These are phyloP conservation scores for Amanita phalloides DNA, from an alignment of 768 basidiomycete genomes.

Conservation along the genomic window DNA sequence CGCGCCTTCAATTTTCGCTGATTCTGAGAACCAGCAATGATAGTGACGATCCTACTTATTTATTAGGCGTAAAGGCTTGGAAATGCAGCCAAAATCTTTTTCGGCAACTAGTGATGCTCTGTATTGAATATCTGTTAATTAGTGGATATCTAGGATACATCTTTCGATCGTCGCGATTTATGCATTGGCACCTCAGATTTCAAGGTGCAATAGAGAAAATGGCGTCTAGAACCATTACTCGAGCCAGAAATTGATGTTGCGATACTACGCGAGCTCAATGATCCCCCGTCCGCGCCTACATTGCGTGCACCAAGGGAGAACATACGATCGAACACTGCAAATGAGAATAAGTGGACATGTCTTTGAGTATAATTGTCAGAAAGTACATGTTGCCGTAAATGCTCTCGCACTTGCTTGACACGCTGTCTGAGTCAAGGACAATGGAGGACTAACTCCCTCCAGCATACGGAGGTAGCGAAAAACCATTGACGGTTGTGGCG, in stretches of 20 bases:
- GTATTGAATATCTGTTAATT: background rate
- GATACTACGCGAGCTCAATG: constrained; percentile 51
- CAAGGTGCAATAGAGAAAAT: constrained; percentile 76
- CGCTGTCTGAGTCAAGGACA: constrained; percentile 74
- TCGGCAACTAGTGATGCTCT: constrained; percentile 1
- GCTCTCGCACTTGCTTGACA: constrained; percentile 88
- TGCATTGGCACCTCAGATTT: constrained; percentile 48
- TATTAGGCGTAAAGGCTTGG: background rate
- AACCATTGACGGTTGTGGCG: constrained; percentile 86
- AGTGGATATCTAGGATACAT: constrained; percentile 3
- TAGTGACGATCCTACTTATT: background rate
- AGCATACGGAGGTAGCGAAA: constrained; percentile 85
- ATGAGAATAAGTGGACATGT: constrained; percentile 4
- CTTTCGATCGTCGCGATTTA: constrained; percentile 19
- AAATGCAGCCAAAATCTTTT: background rate
- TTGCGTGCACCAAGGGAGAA: constrained; percentile 80
- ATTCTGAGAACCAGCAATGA: background rate
- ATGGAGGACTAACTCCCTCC: constrained; percentile 83
- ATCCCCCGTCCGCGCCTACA: constrained; percentile 54
- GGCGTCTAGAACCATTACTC: constrained; percentile 62
- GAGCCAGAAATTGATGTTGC: constrained; percentile 55
- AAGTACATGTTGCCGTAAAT: constrained; percentile 76
- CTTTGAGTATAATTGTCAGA: background rate
- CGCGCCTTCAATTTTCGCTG: constrained; percentile 45
- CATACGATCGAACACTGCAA: constrained; percentile 78